Conservation (phyloP, 768 basidiomycete species). For the Suillus spraguei region DNA sequence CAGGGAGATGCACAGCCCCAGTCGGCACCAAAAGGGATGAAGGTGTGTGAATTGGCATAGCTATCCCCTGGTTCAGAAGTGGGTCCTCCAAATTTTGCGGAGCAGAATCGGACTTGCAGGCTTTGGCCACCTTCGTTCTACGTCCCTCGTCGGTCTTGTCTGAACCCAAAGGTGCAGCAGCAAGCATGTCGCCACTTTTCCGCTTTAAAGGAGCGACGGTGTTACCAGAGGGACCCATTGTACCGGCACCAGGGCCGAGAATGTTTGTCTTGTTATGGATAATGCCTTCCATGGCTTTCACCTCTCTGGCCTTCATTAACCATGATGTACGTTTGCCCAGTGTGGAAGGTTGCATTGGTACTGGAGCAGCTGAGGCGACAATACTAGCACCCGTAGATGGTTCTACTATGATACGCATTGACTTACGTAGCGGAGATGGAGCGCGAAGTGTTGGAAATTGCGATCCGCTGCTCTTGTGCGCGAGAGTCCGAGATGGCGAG, state of each 20-base stretch:
- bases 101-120: conserved; percentile 36
- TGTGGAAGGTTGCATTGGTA: conserved; percentile 31
- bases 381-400: conserved; percentile 34
- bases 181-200: conserved; percentile 60
- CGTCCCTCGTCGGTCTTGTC: conserved; percentile 44
- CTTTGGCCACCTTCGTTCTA: conserved; percentile 53
- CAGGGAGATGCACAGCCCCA: conserved; percentile 15
- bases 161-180: conserved; percentile 15
- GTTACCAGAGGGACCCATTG: conserved; percentile 12
- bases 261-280: conserved; percentile 35
- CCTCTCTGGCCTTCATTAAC: conserved; percentile 77
- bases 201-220: conserved; percentile 45
- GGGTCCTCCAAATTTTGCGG: conserved; percentile 19
- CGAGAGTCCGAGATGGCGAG: conserved; percentile 25
- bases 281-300: conserved; percentile 63
- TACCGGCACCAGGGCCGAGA: conserved; percentile 9
- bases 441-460: conserved; percentile 68
- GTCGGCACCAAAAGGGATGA: neutral
- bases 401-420: conserved; percentile 54
- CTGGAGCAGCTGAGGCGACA: conserved; percentile 39
- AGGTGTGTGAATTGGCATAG: neutral
- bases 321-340: conserved; percentile 76
- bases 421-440: conserved; percentile 71
- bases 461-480: conserved; percentile 43
- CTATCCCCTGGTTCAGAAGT: conserved; percentile 10